Evolutionary conservation across 2,329 filamentous ascomycete species (phyloP).

Genomic region (Didymella keratinophila): DNA sequence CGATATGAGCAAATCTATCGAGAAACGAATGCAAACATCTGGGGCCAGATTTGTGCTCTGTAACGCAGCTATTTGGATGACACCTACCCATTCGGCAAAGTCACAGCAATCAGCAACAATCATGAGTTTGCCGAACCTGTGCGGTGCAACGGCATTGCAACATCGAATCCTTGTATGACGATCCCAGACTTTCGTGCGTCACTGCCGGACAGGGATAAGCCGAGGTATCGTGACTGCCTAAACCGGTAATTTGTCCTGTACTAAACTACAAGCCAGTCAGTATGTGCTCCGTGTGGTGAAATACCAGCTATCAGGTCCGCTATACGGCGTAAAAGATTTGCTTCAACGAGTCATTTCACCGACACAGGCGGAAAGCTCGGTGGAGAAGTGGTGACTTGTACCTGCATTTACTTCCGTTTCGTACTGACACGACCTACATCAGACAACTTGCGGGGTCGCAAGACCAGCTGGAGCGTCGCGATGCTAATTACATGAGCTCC

Average conservation of each 20-base stretch:
- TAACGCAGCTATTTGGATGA: not conserved
- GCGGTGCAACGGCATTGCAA: conserved; percentile 20
- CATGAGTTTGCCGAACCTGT: conserved; percentile 1
- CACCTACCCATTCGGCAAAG: not conserved
- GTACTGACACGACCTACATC: not conserved
- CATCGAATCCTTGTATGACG: conserved; percentile 26
- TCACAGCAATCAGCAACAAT: not conserved
- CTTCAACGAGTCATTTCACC: not conserved
- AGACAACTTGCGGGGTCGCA: not conserved
- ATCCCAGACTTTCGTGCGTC: conserved; percentile 16
- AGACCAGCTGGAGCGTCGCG: not conserved
- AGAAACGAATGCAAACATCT: not conserved
- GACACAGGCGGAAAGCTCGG: conserved; percentile 3
- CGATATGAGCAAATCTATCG: not conserved
- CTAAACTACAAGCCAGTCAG: conserved; percentile 4
- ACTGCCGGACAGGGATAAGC: not conserved
- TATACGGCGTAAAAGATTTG: not conserved
- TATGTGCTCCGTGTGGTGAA: conserved; percentile 1
- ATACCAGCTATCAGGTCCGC: conserved; percentile 11
- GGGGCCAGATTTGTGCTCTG: no score
- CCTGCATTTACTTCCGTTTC: not conserved
- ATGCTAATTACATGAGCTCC: not conserved
- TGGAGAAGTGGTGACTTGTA: conserved; percentile 5
- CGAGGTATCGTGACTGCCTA: conserved; percentile 4
- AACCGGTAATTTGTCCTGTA: conserved; percentile 13